Percentiles rank a stretch among this genome's conserved stretches.
Conservation (phyloP, 805 yeast species). For the Metahyphopichia silvanorum region DNA sequence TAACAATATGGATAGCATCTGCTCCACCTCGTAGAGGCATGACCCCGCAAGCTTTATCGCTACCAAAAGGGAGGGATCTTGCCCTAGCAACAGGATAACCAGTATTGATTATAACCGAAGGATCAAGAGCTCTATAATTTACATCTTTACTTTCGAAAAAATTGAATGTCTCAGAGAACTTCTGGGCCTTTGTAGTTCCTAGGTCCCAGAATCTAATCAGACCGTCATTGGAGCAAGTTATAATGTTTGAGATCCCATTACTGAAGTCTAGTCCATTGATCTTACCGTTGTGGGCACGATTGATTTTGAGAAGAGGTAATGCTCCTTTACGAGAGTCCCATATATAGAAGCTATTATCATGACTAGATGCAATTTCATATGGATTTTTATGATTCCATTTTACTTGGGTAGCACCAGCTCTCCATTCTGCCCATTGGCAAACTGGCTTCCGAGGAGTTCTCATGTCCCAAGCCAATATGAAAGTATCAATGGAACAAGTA, state of each 20-base stretch:
- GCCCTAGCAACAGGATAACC: constrained; percentile 90
- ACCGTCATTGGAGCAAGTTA: constrained; percentile 84
- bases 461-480: constrained; percentile 87
- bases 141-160: constrained; percentile 13
- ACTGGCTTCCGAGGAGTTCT: constrained; percentile 74
- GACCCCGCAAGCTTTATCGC: constrained; percentile 67
- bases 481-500: constrained; percentile 90
- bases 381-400: constrained; percentile 85
- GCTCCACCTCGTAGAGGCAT: constrained; percentile 90
- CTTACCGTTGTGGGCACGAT: constrained; percentile 74
- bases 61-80: constrained; percentile 84
- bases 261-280: constrained; percentile 89
- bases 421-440: constrained; percentile 85
- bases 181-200: constrained; percentile 17
- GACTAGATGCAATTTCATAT: constrained; percentile 79
- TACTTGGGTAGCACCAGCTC: constrained; percentile 92
- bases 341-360: constrained; percentile 71
- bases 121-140: constrained; percentile 20
- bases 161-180: constrained; percentile 12
- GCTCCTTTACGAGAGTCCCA: constrained; percentile 92
- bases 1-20: constrained; percentile 56
- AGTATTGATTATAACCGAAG: constrained; percentile 60
- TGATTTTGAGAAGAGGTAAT: constrained; percentile 60
- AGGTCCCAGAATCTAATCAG: constrained; percentile 81
- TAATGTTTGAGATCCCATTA: constrained; percentile 53